These are phyloP conservation scores for Plicaturopsis crispa DNA, from an alignment of 768 basidiomycete genomes.

Conservation along the genomic window DNA sequence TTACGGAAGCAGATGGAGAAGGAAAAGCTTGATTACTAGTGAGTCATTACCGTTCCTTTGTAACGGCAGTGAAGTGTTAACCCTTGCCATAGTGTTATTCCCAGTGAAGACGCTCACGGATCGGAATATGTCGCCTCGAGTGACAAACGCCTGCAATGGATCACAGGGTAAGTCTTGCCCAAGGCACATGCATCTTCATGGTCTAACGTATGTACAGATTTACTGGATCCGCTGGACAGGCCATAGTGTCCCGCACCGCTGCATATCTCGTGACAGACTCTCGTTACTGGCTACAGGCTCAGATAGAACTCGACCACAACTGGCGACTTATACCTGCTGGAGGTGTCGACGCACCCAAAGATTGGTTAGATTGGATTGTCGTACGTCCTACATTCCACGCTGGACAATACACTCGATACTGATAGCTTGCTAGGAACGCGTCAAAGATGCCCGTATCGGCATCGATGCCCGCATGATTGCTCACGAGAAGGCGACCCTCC, in stretches of 20 bases:
- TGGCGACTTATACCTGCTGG: slow-evolving; percentile 67
- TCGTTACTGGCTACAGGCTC: slow-evolving; percentile 78
- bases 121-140: slow-evolving; percentile 75
- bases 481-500: slow-evolving; percentile 55
- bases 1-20: slow-evolving; percentile 61
- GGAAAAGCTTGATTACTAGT: slow-evolving; percentile 73
- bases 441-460: slow-evolving; percentile 49
- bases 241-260: slow-evolving; percentile 53
- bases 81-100: slow-evolving; percentile 49
- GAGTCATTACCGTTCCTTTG: slow-evolving; percentile 20
- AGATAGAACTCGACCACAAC: slow-evolving; percentile 58
- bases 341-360: slow-evolving; percentile 41
- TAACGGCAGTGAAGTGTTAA: slow-evolving; percentile 6
- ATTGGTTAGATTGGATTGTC: slow-evolving; percentile 77
- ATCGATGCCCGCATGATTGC: slow-evolving; percentile 83
- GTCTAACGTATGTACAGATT: slow-evolving; percentile 37
- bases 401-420: not conserved
- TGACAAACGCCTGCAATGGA: slow-evolving; percentile 73
- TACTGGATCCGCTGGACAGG: slow-evolving; percentile 61
- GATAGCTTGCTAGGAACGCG: slow-evolving; percentile 23
- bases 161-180: slow-evolving; percentile 56
- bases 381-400: slow-evolving; percentile 26
- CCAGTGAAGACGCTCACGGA: slow-evolving; percentile 75
- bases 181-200: slow-evolving; percentile 1
- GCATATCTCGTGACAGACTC: slow-evolving; percentile 79